A percentile compares a stretch with the other conserved stretches of the same genome.
These are phyloP conservation scores for Hapsidospora chrysogenum DNA, from an alignment of 495 filamentous ascomycete species.

Conservation along the genomic window DNA sequence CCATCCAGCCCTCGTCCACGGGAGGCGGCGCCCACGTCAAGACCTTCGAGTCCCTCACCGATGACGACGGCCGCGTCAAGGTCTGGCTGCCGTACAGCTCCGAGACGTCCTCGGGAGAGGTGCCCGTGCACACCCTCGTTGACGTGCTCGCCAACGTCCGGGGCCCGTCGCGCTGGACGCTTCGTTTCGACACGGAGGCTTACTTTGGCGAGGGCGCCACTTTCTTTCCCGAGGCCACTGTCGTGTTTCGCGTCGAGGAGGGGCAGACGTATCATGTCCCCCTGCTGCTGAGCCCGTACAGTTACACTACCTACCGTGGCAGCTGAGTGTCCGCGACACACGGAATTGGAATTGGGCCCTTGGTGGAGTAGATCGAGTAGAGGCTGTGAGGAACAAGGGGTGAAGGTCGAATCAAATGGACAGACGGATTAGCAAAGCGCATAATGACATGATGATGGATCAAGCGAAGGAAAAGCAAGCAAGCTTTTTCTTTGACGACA, in stretches of 20 bases:
- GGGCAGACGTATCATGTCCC: constrained; percentile 86
- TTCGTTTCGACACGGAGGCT: constrained; percentile 58
- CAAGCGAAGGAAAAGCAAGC: no score
- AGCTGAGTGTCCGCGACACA: no score
- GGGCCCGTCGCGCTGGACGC: constrained; percentile 37
- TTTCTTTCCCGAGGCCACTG: constrained; percentile 84
- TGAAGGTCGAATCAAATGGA: no score
- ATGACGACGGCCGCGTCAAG: constrained; percentile 74
- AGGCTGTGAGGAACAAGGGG: no score
- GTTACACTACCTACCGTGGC: constrained; percentile 87
- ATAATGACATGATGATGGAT: no score
- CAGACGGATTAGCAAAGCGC: no score
- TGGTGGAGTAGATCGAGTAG: no score
- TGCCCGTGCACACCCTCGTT: constrained; percentile 31
- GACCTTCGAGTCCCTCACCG: constrained; percentile 48
- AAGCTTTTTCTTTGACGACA: no score
- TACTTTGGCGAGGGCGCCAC: constrained; percentile 68
- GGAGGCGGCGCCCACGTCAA: constrained; percentile 25
- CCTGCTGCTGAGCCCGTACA: constrained; percentile 73
- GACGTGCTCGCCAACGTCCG: constrained; percentile 25
- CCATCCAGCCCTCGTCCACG: constrained; percentile 37
- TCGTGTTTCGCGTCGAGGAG: constrained; percentile 61
- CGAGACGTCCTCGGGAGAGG: constrained; percentile 25
- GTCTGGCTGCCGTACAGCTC: constrained; percentile 47
- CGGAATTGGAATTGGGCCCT: no score